These are phyloP conservation scores for Podila epigama DNA, from an alignment of 192 early-diverging fungal genomes.

Conservation along the genomic window DNA sequence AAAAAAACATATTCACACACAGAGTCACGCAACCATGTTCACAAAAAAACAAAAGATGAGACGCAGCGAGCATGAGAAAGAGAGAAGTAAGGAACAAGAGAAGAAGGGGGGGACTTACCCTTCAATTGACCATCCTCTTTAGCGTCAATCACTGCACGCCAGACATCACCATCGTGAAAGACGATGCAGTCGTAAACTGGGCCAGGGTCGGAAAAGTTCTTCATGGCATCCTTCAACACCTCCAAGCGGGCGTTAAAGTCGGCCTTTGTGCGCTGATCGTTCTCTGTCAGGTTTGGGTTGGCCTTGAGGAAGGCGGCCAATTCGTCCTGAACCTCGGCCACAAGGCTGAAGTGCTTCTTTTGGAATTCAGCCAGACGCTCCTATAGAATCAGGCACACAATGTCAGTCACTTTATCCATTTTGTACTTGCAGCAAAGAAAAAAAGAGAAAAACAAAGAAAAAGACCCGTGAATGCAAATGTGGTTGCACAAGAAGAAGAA, in stretches of 20 bases:
- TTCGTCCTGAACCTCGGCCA: slow-evolving; percentile 53
- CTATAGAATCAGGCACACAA: slow-evolving; percentile 11
- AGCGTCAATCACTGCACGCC: slow-evolving; percentile 85
- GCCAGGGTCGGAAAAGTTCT: slow-evolving; percentile 80
- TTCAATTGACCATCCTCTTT: slow-evolving; percentile 80
- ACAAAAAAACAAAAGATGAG: too few species aligned
- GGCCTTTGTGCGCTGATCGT: slow-evolving; percentile 49
- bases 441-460: too few species aligned
- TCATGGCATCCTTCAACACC: slow-evolving; percentile 64
- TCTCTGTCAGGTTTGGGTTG: slow-evolving; percentile 48
- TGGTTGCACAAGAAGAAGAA: not conserved
- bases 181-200: slow-evolving; percentile 81
- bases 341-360: slow-evolving; percentile 52
- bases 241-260: slow-evolving; percentile 74
- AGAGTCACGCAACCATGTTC: too few species aligned
- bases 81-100: too few species aligned
- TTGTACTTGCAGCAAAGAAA: too few species aligned
- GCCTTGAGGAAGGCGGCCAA: slow-evolving; percentile 57
- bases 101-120: slow-evolving; percentile 24
- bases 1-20: too few species aligned
- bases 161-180: slow-evolving; percentile 89
- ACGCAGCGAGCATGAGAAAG: too few species aligned
- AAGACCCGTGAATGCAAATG: not conserved
- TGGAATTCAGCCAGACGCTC: slow-evolving; percentile 57
- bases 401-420: too few species aligned